These are phyloP conservation scores for Nannochloris sp. DNA, from an alignment of 139 green algal genomes.

Conservation along the genomic window DNA sequence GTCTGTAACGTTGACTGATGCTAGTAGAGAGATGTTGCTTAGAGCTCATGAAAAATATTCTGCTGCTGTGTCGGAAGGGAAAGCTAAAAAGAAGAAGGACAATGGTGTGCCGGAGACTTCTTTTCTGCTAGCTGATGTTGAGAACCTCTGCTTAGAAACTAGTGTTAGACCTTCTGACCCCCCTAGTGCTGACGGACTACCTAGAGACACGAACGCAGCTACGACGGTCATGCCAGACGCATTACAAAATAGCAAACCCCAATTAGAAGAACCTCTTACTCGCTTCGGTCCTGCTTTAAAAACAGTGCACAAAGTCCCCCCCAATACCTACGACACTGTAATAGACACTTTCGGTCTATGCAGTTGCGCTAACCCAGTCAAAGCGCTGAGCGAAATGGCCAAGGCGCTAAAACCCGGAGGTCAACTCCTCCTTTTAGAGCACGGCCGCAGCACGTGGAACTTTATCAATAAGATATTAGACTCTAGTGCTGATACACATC, in stretches of 20 bases:
- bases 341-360: constrained; percentile 78
- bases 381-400: constrained; percentile 39
- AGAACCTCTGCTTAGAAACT: constrained; percentile 10
- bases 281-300: constrained; percentile 1
- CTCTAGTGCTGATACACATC: constrained; percentile 32
- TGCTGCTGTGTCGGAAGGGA: background rate
- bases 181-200: too few relatives aligned
- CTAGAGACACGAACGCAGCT: too few relatives aligned
- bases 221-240: too few relatives aligned
- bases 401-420: constrained; percentile 44
- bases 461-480: constrained; percentile 49
- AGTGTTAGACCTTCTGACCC: too few relatives aligned
- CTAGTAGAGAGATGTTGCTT: constrained; percentile 47
- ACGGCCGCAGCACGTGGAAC: constrained; percentile 35
- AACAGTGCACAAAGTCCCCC: constrained; percentile 24
- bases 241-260: constrained; percentile 3
- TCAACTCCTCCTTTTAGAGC: constrained; percentile 56
- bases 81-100: background rate
- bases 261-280: background rate
- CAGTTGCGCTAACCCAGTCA: constrained; percentile 42
- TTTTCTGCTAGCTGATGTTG: constrained; percentile 23
- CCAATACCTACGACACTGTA: constrained; percentile 57
- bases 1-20: constrained; percentile 50
- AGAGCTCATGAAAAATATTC: constrained; percentile 30
- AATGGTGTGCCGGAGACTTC: background rate